Conservation (phyloP, 2,329 filamentous ascomycete genomes). For the Aspergillus sp. region DNA sequence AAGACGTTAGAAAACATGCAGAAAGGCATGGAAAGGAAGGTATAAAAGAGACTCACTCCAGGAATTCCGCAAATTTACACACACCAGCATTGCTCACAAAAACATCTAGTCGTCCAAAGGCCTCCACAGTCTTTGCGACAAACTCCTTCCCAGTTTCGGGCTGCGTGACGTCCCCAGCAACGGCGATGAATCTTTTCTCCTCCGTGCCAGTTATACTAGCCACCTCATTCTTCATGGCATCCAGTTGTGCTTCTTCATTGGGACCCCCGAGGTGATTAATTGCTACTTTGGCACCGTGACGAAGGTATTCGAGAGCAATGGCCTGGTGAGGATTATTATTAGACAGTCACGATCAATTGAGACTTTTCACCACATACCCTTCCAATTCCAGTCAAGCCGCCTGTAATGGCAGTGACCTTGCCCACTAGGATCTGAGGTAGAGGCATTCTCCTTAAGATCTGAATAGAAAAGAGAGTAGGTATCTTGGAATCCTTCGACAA, state of each 20-base stretch:
- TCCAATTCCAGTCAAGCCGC: constrained; percentile 81
- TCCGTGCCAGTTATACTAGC: constrained; percentile 17
- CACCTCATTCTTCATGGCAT: constrained; percentile 25
- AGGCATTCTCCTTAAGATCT: constrained; percentile 17
- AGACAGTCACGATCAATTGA: background rate
- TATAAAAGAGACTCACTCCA: constrained; percentile 52
- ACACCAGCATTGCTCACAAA: constrained; percentile 88
- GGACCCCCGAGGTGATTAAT: constrained; percentile 68
- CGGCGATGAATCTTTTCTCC: constrained; percentile 53
- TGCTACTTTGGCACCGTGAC: constrained; percentile 71
- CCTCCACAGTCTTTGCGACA: constrained; percentile 59
- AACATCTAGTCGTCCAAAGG: constrained; percentile 58
- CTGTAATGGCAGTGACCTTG: constrained; percentile 82
- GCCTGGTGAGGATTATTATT: constrained; percentile 39
- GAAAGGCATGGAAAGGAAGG: background rate
- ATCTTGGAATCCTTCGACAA: too few species aligned
- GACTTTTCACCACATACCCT: constrained; percentile 35
- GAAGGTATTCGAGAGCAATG: constrained; percentile 73
- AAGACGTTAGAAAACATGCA: too few species aligned
- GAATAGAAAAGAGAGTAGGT: too few species aligned
- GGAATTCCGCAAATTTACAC: constrained; percentile 82
- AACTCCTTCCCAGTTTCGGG: constrained; percentile 66
- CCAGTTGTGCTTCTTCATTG: constrained; percentile 25
- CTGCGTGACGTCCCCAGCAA: constrained; percentile 72
- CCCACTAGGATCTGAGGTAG: constrained; percentile 54